These are phyloP conservation scores for Pseudogymnoascus sp. DNA, from an alignment of 2,329 filamentous ascomycete genomes.

Conservation along the genomic window DNA sequence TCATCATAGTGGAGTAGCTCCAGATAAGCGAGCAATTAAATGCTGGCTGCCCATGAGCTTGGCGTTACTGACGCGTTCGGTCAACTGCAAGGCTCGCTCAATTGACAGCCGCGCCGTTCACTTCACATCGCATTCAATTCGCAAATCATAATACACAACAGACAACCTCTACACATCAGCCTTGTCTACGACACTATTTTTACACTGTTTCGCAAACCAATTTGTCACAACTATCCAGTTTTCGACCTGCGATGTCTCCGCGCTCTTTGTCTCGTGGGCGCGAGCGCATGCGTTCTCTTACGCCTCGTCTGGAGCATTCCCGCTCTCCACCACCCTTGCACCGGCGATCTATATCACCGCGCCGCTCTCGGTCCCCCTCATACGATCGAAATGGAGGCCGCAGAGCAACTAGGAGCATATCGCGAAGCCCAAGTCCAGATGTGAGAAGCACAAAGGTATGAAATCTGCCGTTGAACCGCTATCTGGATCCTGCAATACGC, in stretches of 20 bases:
- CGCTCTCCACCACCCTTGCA: conserved; percentile 16
- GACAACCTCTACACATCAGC: not conserved
- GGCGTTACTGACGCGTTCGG: conserved; percentile 14
- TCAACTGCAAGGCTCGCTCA: not conserved
- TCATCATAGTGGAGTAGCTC: conserved; percentile 25
- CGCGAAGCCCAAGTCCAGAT: conserved; percentile 30
- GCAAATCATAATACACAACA: not conserved
- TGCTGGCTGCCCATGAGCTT: conserved; percentile 23
- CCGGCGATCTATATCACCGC: conserved; percentile 31
- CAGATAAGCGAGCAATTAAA: conserved; percentile 15
- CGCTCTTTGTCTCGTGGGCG: conserved; percentile 13
- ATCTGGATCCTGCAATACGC: conserved; percentile 11
- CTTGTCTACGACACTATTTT: not conserved
- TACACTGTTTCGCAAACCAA: not conserved
- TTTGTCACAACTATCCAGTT: not conserved
- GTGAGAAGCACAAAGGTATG: conserved; percentile 47
- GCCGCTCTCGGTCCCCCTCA: conserved; percentile 23
- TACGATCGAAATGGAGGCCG: conserved; percentile 24
- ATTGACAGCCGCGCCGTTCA: not conserved
- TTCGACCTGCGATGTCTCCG: conserved; percentile 6
- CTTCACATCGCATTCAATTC: not conserved
- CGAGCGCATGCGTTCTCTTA: conserved; percentile 6
- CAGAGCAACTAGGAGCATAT: conserved; percentile 24
- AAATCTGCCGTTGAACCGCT: not conserved
- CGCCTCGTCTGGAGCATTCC: conserved; percentile 9